Percentiles rank a stretch among this genome's conserved stretches.
Conservation (phyloP, 164 flowering plant genomes). For the Magnolia changhungtana region DNA sequence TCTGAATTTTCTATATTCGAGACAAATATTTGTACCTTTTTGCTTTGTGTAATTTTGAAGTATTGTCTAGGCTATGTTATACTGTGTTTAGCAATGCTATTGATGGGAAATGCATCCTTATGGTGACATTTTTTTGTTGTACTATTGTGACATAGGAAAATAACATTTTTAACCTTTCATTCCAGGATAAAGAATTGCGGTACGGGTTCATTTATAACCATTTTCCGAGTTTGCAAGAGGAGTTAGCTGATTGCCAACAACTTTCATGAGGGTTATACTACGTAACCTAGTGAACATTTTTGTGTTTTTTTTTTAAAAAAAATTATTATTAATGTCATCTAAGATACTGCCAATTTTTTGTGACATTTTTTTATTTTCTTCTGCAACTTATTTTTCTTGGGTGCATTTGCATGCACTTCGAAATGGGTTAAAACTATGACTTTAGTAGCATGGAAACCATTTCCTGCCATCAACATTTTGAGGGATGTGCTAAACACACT, state of each 20-base stretch:
- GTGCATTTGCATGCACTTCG: not conserved
- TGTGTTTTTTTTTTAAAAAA: not conserved
- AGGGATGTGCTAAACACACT: no score
- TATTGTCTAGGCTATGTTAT: not conserved
- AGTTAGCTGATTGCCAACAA: constrained; percentile 43
- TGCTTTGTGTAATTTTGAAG: not conserved
- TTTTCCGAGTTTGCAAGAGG: constrained; percentile 86
- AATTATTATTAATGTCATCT: not conserved
- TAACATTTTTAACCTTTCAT: constrained; percentile 5
- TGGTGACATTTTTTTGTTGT: not conserved
- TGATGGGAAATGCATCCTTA: not conserved
- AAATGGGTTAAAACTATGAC: not conserved
- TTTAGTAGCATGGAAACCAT: not conserved
- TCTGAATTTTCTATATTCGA: not conserved
- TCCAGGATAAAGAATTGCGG: constrained; percentile 88
- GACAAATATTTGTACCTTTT: not conserved
- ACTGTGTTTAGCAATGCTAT: not conserved
- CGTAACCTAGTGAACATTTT: not conserved
- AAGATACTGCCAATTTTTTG: not conserved
- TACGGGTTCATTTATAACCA: constrained; percentile 94
- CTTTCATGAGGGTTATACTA: not conserved
- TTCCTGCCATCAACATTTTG: no score
- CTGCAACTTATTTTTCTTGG: not conserved
- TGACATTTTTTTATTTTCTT: no score
- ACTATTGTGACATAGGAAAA: not conserved